phyloP scores from a whole-genome alignment of 1,284 basidiomycete genomes.

The Takashimella koratensis region DNA sequence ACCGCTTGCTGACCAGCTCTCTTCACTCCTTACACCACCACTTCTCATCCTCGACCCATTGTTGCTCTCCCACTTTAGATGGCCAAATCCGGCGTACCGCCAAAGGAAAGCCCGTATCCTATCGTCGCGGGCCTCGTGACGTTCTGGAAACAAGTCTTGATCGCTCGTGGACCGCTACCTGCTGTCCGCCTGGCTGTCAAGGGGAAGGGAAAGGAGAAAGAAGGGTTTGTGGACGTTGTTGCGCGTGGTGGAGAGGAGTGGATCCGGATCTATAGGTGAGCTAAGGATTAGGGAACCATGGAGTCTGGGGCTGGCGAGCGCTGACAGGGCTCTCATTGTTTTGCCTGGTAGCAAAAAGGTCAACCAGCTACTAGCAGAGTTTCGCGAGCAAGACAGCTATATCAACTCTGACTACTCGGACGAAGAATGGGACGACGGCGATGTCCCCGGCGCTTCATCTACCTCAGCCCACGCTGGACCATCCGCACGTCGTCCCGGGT shows the following conservation, averaged over 20 bases:
- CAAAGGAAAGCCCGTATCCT: conserved; percentile 33
- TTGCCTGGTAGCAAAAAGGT: conserved; percentile 66
- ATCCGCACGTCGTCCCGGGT: neutral
- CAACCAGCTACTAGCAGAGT: conserved; percentile 67
- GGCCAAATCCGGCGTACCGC: conserved; percentile 3
- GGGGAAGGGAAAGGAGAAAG: conserved; percentile 31
- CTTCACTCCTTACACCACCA: neutral
- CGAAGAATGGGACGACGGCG: conserved; percentile 56
- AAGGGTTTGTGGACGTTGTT: conserved; percentile 63
- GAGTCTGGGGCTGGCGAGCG: no score
- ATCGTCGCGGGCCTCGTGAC: conserved; percentile 39
- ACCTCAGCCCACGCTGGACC: conserved; percentile 31
- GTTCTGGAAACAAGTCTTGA: conserved; percentile 67
- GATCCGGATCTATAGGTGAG: conserved; percentile 80
- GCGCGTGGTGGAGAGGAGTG: conserved; percentile 67
- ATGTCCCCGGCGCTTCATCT: neutral
- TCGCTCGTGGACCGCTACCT: conserved; percentile 58
- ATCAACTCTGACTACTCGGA: conserved; percentile 49
- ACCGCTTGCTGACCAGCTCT: neutral
- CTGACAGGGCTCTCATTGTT: no score
- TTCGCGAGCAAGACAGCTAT: conserved; percentile 76
- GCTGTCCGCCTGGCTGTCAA: conserved; percentile 48
- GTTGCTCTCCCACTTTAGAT: conserved; percentile 5
- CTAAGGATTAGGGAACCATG: conserved; percentile 26
- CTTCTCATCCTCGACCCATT: no score